Base-by-base conservation (phyloP, 2,329 filamentous ascomycete species). In the Exophiala sp. region DNA sequence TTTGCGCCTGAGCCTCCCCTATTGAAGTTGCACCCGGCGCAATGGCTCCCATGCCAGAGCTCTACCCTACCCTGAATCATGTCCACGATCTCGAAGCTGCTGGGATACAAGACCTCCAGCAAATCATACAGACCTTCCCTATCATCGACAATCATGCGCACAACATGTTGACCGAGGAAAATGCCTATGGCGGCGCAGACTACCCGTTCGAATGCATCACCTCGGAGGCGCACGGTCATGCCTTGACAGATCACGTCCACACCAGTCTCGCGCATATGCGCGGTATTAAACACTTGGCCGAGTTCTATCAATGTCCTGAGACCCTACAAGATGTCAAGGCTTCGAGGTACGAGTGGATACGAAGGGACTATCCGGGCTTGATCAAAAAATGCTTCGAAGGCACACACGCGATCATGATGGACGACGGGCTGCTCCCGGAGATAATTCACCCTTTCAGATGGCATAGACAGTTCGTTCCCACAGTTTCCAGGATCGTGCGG, bases 391-490 rank as follows among this genome's bases (percentile, higher is more conserved):
- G 88, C 62, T 77, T 95, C 3, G 70, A 81, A 10, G 88, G 88
- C 1, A 87, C 89, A 24, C 84, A 91, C 66, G 82, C 81, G 1
- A 75, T 92, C 9, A 75, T 95, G 1, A 78, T 95, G n/a, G 89
- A 94, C 62, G 89, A 94, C 69, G 86, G 88, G 0, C 71, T 92
- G 6, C 78, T 80, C 48, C 72, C 75, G 11, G 72, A 74, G 2
- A 76, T 79, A 6, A 78, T 82, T 1, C 79, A 87, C 61, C 67
- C 75, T 0, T 88, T 83, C 62, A 65, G 72, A 4, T 87, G 83
- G 80, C 85, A 90, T 65, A 78, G 87, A 65, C 72, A 76, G 18
- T 87, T 87, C 60, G 85, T 85, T 0, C 73, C 76, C 16, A 82
- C 81, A 49, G 73, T 78, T 6, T 87, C 83, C 62, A 81, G 87